These are phyloP conservation scores for Clarkia xantiana DNA, from an alignment of 345 rosid species.

Conservation along the genomic window DNA sequence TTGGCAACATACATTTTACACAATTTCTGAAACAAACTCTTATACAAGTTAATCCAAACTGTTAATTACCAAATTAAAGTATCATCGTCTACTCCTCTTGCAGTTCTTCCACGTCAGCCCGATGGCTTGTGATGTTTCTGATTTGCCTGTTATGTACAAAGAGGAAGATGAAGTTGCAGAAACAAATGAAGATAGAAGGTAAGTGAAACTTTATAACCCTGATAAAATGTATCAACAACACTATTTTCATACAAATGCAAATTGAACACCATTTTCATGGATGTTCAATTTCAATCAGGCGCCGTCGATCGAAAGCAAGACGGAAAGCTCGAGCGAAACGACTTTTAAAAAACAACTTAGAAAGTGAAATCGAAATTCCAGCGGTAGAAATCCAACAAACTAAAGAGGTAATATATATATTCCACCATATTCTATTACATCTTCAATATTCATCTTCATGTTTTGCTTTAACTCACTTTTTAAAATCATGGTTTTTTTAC, in stretches of 20 bases:
- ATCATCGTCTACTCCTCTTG: conserved; percentile 8
- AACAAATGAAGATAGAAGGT: conserved; percentile 24
- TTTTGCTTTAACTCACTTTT: no score
- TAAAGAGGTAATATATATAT: conserved; percentile 13
- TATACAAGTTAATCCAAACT: neutral
- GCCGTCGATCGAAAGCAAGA: conserved; percentile 21
- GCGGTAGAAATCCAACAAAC: conserved; percentile 9
- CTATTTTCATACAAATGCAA: no score
- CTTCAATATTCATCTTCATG: no score
- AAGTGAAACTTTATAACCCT: conserved; percentile 2
- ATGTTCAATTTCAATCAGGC: conserved; percentile 13
- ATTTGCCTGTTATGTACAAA: conserved; percentile 28
- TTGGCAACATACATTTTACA: neutral
- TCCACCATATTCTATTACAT: no score
- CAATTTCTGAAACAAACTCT: neutral
- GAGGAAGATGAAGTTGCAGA: conserved; percentile 24
- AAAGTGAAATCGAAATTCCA: conserved; percentile 8
- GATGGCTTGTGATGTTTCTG: conserved; percentile 40
- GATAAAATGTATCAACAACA: no score
- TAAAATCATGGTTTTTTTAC: no score
- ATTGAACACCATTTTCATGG: no score
- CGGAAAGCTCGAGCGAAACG: conserved; percentile 21
- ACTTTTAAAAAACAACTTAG: conserved; percentile 17
- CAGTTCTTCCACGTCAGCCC: conserved; percentile 44
- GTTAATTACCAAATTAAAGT: neutral